Evolutionary conservation across 2,329 filamentous ascomycete genomes (phyloP).

Genomic region (Fusarium musae): DNA sequence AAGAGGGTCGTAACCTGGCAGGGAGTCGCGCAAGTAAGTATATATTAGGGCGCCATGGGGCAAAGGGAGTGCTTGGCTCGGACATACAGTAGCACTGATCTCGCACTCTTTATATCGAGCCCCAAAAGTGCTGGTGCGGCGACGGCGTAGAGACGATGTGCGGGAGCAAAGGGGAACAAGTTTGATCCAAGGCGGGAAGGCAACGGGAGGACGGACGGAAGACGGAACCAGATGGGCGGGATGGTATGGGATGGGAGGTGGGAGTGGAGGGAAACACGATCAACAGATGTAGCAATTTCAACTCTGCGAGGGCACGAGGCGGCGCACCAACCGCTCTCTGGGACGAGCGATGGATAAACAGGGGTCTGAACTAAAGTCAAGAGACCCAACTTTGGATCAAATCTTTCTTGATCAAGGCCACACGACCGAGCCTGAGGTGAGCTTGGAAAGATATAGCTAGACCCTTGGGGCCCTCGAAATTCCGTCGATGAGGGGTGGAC

Average conservation of each 20-base stretch:
- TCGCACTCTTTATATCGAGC: conserved; percentile 19
- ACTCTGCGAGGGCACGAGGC: conserved; percentile 38
- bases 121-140: conserved; percentile 35
- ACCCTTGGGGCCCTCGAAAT: conserved; percentile 25
- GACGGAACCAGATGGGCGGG: conserved; percentile 41
- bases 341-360: conserved; percentile 30
- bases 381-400: conserved; percentile 10
- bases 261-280: conserved; percentile 38
- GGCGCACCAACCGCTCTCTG: conserved; percentile 36
- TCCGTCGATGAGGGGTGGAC: conserved; percentile 29
- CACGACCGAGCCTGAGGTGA: background rate
- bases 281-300: conserved; percentile 37
- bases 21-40: conserved; percentile 33
- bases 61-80: background rate
- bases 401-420: conserved; percentile 9
- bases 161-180: conserved; percentile 42
- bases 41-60: conserved; percentile 26
- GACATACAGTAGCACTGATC: conserved; percentile 16
- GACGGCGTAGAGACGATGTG: conserved; percentile 40
- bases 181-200: conserved; percentile 41
- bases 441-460: conserved; percentile 17
- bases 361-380: conserved; percentile 17
- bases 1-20: conserved; percentile 34
- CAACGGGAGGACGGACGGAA: conserved; percentile 40
- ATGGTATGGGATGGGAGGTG: conserved; percentile 31